Evolutionary conservation across 2,329 filamentous ascomycete species (phyloP).

Genomic region (Calonectria crousiana): DNA sequence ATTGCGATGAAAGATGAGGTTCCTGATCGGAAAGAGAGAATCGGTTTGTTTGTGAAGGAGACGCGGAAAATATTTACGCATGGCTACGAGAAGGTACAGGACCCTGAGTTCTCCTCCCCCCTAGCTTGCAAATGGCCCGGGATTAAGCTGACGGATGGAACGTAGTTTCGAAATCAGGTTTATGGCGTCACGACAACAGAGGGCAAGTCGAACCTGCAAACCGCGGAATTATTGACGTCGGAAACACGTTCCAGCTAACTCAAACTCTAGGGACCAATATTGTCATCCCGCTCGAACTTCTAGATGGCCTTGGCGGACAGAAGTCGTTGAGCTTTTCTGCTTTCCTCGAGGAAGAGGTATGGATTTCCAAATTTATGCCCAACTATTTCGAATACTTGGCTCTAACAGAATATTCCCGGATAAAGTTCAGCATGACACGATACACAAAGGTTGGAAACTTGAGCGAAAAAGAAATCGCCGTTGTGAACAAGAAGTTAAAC

Average conservation of each 20-base stretch:
- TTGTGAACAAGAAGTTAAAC: constrained; percentile 24
- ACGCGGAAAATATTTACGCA: neutral
- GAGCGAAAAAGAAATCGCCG: constrained; percentile 9
- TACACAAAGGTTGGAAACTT: constrained; percentile 26
- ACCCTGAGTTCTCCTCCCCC: too few relatives aligned
- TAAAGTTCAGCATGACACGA: constrained; percentile 13
- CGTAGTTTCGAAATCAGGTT: neutral
- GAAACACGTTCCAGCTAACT: too few relatives aligned
- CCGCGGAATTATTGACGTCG: neutral
- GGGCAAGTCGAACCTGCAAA: neutral
- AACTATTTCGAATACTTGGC: neutral
- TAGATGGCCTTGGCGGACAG: constrained; percentile 11
- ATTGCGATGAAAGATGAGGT: constrained; percentile 2
- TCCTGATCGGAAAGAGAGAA: neutral
- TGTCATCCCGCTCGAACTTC: constrained; percentile 10
- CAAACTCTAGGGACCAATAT: constrained; percentile 6
- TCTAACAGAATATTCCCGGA: neutral
- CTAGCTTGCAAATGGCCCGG: too few relatives aligned
- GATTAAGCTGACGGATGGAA: neutral
- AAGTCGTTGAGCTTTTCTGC: constrained; percentile 25
- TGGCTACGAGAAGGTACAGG: neutral
- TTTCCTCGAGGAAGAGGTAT: constrained; percentile 25
- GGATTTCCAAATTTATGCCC: neutral
- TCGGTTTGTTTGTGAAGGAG: neutral
- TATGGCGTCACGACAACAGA: neutral